Percentiles rank a stretch among this genome's conserved stretches.
phyloP scores from a whole-genome alignment of 2,329 filamentous ascomycete genomes.

The Trichoderma sp. region DNA sequence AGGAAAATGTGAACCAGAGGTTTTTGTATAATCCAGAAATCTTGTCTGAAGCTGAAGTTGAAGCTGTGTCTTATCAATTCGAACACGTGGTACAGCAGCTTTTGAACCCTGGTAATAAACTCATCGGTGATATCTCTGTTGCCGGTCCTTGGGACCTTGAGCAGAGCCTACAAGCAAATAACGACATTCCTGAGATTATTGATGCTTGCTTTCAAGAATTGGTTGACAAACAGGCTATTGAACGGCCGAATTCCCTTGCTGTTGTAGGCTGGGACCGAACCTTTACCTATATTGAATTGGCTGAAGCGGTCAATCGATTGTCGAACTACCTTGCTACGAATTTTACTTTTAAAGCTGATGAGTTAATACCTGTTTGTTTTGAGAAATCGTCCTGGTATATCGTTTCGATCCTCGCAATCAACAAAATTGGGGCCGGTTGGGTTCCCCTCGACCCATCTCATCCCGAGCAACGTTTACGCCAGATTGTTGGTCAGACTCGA shows the following conservation, averaged over 20 bases:
- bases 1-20: not conserved
- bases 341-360: not conserved
- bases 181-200: not conserved
- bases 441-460: constrained; percentile 23
- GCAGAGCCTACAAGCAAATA: constrained; percentile 10
- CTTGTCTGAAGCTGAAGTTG: constrained; percentile 8
- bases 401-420: constrained; percentile 22
- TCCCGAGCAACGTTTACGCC: constrained; percentile 17
- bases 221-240: constrained; percentile 2
- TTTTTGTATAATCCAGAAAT: constrained; percentile 18
- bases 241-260: constrained; percentile 7
- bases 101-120: not conserved
- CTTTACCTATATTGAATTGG: constrained; percentile 1
- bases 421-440: constrained; percentile 23
- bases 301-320: constrained; percentile 10
- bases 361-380: constrained; percentile 28
- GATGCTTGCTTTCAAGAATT: constrained; percentile 18
- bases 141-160: constrained; percentile 10
- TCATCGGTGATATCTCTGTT: constrained; percentile 8
- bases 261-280: constrained; percentile 21
- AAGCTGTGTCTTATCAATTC: constrained; percentile 21
- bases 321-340: not conserved
- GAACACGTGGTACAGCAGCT: constrained; percentile 21
- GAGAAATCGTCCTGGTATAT: constrained; percentile 29
- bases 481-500: constrained; percentile 14